Evolutionary conservation across 257 asterid species (phyloP).

Genomic region (Linderniella brevidens): DNA sequence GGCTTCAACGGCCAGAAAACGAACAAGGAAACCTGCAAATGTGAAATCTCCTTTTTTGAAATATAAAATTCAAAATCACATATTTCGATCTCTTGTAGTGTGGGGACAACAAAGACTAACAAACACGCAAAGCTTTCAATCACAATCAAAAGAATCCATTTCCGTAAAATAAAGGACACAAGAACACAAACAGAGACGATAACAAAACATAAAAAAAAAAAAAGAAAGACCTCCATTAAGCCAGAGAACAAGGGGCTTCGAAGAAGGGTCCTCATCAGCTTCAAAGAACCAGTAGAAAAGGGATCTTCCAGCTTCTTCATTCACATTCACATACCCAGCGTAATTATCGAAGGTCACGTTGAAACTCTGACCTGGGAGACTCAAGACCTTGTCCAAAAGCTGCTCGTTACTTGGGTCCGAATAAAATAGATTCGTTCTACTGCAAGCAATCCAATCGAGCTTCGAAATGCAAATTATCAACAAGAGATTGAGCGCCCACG

Average conservation of each 20-base stretch:
- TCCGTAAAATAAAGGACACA: neutral
- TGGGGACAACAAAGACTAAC: too few species aligned
- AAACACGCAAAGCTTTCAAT: too few species aligned
- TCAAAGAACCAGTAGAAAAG: slow-evolving; percentile 92
- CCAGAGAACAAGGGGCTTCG: slow-evolving; percentile 93
- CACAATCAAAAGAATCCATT: too few species aligned
- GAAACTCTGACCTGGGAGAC: slow-evolving; percentile 71
- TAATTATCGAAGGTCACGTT: slow-evolving; percentile 62
- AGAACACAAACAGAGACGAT: neutral
- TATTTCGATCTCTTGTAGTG: too few species aligned
- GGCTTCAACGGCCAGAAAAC: too few species aligned
- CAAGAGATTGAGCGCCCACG: slow-evolving; percentile 25
- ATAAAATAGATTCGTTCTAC: slow-evolving; percentile 1
- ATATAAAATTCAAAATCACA: too few species aligned
- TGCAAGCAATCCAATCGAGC: slow-evolving; percentile 21
- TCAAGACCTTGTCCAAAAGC: slow-evolving; percentile 32
- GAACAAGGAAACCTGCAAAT: too few species aligned
- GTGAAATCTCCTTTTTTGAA: too few species aligned
- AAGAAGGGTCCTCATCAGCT: slow-evolving; percentile 68
- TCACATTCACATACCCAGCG: slow-evolving; percentile 67
- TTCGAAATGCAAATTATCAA: slow-evolving; percentile 14
- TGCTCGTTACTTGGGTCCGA: slow-evolving; percentile 27
- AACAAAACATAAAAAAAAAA: neutral
- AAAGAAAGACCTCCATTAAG: slow-evolving; percentile 70
- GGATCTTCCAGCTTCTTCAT: slow-evolving; percentile 48